Conservation (phyloP, 805 yeast species). For the Candida tammaniensis region DNA sequence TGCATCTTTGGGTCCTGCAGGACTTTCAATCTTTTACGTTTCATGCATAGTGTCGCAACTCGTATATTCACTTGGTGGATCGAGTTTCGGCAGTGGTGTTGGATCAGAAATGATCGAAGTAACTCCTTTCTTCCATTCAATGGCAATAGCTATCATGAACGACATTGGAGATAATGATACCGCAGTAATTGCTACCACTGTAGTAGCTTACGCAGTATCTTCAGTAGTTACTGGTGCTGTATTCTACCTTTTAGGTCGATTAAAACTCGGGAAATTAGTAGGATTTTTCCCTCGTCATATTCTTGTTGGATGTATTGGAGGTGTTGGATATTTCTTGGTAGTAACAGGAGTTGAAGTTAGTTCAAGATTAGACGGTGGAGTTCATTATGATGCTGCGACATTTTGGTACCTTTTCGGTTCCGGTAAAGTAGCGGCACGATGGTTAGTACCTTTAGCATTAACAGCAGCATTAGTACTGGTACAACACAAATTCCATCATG, state of each 20-base stretch:
- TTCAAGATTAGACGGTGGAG: conserved; percentile 73
- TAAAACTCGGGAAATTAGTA: conserved; percentile 78
- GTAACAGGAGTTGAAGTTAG: conserved; percentile 91
- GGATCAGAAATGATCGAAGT: conserved; percentile 99
- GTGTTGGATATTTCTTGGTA: conserved; percentile 90
- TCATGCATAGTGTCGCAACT: conserved; percentile 88
- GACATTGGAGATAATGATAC: conserved; percentile 50
- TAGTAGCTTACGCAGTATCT: conserved; percentile 79
- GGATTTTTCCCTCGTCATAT: conserved; percentile 97
- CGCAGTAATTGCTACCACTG: conserved; percentile 76
- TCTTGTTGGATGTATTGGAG: conserved; percentile 95
- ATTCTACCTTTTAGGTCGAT: conserved; percentile 73
- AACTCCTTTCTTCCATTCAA: conserved; percentile 96
- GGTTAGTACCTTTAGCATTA: conserved; percentile 68
- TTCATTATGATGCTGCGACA: conserved; percentile 61
- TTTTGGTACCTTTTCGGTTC: conserved; percentile 47
- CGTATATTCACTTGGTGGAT: conserved; percentile 85
- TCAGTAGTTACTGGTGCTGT: conserved; percentile 84
- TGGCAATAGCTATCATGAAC: conserved; percentile 72
- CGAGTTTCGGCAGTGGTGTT: conserved; percentile 84
- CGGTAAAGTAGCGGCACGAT: conserved; percentile 34
- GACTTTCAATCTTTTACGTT: conserved; percentile 90
- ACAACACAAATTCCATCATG: conserved; percentile 54
- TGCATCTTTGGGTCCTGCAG: conserved; percentile 78
- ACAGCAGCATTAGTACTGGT: conserved; percentile 59